Evolutionary conservation across 1,284 basidiomycete species (phyloP), one percentile per base, ranked within the genome.

Genomic region (Puccinia novopanici): DNA sequence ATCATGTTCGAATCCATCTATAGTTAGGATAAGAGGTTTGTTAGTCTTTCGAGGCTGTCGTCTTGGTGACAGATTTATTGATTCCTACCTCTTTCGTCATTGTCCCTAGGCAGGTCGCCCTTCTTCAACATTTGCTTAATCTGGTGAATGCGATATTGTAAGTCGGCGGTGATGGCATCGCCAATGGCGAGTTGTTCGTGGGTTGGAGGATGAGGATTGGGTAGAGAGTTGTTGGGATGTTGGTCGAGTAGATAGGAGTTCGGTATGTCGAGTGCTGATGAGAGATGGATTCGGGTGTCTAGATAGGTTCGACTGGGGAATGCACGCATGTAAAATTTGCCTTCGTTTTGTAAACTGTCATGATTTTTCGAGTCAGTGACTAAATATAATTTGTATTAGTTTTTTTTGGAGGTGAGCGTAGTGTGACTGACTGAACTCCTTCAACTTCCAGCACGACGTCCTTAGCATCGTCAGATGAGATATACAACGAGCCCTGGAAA

Each of bases 211-310:
- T 48, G 22, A 37, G 70, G 52, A 34, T 55, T 34, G 30, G 52
- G n/a, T 45, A 40, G 22, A 30, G 72, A 74, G 22, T 74, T 30
- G 9, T 74, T 74, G 52, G 12, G 63, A 37, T 22, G 63, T 8
- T 57, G 55, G 22, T 34, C 50, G 8, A 50, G 42, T 17, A 55
- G 50, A 17, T 42, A 40, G 10, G 34, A 30, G 34, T 1, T 24
- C 8, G 50, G 72, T 34, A 55, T 59, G 22, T 74, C 72, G 3
- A 74, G 34, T 2, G 54, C 52, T 54, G 72, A 74, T 37, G 72
- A 54, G 52, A 74, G 72, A 40, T 74, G 72, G 22, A 74, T 74
- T 59, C 72, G 50, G 22, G 72, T 74, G 55, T 74, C 72, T 30
- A 74, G 52, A 59, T 74, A 74, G 8, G 59, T 57, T 37, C 54